A percentile compares a stretch with the other conserved stretches of the same genome.
These are phyloP conservation scores for Porcisia hertigi DNA, from an alignment of 208 protist species.

Conservation along the genomic window DNA sequence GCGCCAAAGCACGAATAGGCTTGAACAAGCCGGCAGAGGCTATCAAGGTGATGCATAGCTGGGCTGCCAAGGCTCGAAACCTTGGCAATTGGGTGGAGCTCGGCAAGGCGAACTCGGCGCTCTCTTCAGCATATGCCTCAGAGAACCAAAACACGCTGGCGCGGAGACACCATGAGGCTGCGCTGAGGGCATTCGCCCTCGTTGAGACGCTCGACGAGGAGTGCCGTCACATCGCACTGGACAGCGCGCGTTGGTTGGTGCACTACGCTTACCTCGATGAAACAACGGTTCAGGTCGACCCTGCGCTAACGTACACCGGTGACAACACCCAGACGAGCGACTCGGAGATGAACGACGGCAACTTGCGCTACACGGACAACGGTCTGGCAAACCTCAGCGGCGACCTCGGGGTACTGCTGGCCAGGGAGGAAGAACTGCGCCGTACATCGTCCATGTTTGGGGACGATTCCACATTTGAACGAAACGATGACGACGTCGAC, in stretches of 20 bases:
- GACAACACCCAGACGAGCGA: constrained; percentile 20
- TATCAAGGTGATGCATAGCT: constrained; percentile 77
- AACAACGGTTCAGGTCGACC: constrained; percentile 59
- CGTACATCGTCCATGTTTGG: constrained; percentile 21
- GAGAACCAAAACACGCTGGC: constrained; percentile 62
- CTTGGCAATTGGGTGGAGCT: constrained; percentile 65
- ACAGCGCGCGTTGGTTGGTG: constrained; percentile 83
- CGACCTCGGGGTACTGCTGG: constrained; percentile 62
- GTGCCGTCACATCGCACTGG: constrained; percentile 44
- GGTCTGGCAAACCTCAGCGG: constrained; percentile 68
- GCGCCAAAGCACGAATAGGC: constrained; percentile 73
- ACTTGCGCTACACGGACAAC: constrained; percentile 33
- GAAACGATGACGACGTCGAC: constrained; percentile 25
- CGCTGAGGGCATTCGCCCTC: constrained; percentile 51
- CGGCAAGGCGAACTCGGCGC: constrained; percentile 61
- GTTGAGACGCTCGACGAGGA: constrained; percentile 36
- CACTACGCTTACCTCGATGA: constrained; percentile 84
- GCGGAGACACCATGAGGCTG: constrained; percentile 60
- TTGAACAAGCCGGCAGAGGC: constrained; percentile 58
- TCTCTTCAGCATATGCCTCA: constrained; percentile 66
- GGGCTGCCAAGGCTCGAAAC: constrained; percentile 71
- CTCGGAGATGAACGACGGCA: constrained; percentile 22
- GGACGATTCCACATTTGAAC: constrained; percentile 9
- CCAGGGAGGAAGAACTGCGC: constrained; percentile 55
- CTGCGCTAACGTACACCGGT: constrained; percentile 16